A percentile compares a stretch with the other conserved stretches of the same genome.
These are phyloP conservation scores for Yamagishiella unicocca DNA, from an alignment of 139 green algal genomes.

Conservation along the genomic window DNA sequence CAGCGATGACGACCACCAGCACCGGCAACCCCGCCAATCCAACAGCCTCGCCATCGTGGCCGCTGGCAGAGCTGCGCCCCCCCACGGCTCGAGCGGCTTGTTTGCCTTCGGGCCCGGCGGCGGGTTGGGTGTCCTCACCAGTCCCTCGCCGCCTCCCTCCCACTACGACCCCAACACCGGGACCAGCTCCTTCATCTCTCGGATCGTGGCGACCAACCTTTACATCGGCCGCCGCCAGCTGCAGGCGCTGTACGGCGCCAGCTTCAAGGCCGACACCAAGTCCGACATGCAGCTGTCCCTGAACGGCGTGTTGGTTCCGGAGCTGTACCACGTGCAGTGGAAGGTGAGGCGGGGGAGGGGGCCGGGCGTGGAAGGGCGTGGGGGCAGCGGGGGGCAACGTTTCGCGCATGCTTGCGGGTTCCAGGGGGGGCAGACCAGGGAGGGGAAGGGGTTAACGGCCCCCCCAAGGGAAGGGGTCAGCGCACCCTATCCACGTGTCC, in stretches of 20 bases:
- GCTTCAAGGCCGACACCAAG: conserved; percentile 1
- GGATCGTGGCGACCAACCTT: conserved; percentile 32
- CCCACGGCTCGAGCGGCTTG: no score
- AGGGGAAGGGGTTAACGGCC: no score
- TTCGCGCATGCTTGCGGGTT: no score
- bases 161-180: not conserved
- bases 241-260: conserved; percentile 35
- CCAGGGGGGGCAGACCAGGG: no score
- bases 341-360: not conserved
- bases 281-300: conserved; percentile 18
- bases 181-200: conserved; percentile 12
- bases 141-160: not conserved
- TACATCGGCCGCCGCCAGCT: conserved; percentile 42
- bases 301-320: conserved; percentile 5
- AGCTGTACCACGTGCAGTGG: conserved; percentile 15
- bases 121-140: not conserved
- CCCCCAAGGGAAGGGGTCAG: no score
- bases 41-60: no score
- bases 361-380: not conserved
- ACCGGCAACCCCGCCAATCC: no score
- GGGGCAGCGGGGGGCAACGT: not conserved
- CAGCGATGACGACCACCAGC: no score
- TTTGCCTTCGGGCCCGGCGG: no score
- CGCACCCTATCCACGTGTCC: no score
- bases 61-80: no score